A percentile compares a stretch with the other conserved stretches of the same genome.
Conservation (phyloP, 106 monocot species). For the Apostasia ramifera region DNA sequence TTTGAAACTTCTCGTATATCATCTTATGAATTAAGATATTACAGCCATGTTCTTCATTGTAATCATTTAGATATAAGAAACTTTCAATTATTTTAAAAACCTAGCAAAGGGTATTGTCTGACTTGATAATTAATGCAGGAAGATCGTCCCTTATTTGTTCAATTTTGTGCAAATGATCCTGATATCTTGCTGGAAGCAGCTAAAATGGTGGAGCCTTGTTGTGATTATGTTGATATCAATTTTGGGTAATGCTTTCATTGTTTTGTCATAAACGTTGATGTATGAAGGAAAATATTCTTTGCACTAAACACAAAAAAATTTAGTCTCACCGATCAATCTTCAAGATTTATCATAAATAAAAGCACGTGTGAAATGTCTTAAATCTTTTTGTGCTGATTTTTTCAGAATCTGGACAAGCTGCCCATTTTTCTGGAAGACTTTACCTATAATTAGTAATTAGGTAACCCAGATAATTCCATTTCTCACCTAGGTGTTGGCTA, state of each 20-base stretch:
- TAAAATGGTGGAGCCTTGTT: constrained; percentile 70
- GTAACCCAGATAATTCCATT: too few species aligned
- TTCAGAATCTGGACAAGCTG: too few species aligned
- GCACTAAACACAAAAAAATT: not conserved
- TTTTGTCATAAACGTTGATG: not conserved
- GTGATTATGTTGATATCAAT: constrained; percentile 98
- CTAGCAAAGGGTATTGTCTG: not conserved
- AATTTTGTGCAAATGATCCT: constrained; percentile 99
- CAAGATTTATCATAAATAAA: too few species aligned
- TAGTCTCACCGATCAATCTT: not conserved
- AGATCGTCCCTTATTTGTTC: constrained; percentile 94
- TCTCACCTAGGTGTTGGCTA: too few species aligned
- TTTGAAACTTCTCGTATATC: too few species aligned
- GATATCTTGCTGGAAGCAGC: constrained; percentile 79
- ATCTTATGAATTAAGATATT: too few species aligned
- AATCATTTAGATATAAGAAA: not conserved
- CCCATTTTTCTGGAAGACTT: too few species aligned
- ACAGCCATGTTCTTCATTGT: too few species aligned
- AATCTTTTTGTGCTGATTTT: too few species aligned
- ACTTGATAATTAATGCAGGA: constrained; percentile 44
- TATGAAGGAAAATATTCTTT: not conserved
- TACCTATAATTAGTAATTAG: too few species aligned
- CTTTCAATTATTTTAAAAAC: not conserved
- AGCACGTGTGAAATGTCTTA: too few species aligned
- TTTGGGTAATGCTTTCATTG: constrained; percentile 46